phyloP scores from a whole-genome alignment of 306 rosid species.

The Aeschynomene evenia region DNA sequence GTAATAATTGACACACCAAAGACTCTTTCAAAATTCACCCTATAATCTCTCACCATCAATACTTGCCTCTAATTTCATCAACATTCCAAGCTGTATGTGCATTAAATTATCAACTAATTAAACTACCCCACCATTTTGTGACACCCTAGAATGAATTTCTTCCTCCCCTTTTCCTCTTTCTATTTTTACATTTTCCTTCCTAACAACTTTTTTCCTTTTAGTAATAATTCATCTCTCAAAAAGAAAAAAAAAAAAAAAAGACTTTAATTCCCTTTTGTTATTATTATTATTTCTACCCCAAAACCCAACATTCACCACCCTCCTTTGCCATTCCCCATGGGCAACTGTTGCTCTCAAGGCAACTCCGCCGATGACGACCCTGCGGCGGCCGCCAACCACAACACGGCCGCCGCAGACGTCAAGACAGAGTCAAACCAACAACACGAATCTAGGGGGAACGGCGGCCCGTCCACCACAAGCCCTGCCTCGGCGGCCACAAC shows the following conservation, averaged over 20 bases:
- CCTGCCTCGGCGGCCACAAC: background rate
- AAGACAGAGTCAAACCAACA: constrained; percentile 37
- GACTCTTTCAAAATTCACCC: constrained; percentile 50
- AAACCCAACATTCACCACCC: constrained; percentile 44
- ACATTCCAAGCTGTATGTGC: constrained; percentile 60
- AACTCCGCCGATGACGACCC: constrained; percentile 40
- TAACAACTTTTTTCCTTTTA: background rate
- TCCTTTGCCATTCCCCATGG: constrained; percentile 60
- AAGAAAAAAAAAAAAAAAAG: no score
- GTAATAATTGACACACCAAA: constrained; percentile 23
- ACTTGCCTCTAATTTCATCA: constrained; percentile 36
- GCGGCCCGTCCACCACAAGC: background rate
- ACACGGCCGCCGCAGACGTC: background rate
- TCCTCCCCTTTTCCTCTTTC: background rate
- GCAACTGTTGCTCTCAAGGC: constrained; percentile 89
- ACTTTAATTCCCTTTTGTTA: no score
- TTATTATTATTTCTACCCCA: no score
- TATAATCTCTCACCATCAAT: constrained; percentile 71
- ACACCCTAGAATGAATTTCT: constrained; percentile 17
- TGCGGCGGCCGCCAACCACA: background rate
- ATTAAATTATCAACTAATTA: constrained; percentile 19
- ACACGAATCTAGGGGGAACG: background rate
- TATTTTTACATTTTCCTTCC: background rate
- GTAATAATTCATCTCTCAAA: constrained; percentile 17
- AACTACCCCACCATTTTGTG: constrained; percentile 14